Base-by-base conservation (phyloP, 108 stramenopile species). In the Asterionellopsis glacialis region DNA sequence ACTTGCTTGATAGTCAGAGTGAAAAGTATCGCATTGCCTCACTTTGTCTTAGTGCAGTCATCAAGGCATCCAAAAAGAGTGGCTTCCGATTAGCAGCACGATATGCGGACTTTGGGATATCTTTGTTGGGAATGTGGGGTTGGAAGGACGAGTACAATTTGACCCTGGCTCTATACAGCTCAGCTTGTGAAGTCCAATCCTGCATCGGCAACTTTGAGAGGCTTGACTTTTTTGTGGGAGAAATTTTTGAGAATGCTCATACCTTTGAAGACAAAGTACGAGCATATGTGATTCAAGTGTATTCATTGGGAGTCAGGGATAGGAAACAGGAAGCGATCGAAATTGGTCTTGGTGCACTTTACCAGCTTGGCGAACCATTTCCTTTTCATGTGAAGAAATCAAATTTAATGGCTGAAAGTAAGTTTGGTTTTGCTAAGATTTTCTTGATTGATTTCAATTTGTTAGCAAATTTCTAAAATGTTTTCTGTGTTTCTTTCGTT, bases 261-360 rank as follows among this genome's bases (percentile, higher is more conserved):
- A 10, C 39, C 0, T 66, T 62, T 41, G 26, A 52, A 12, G 81
- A 82, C 24, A 75, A 72, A 50, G 19, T 82, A 23, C 66, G 54
- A 12, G 74, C 70, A 16, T 71, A 68, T 45, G 27, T 25, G 14
- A 74, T 70, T 14, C 51, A 48, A 48, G 68, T 82, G n/a, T 62
- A 70, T 27, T 45, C 64, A 4, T 55, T 74, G 24, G 70, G 73
- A 39, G 45, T 22, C 7, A 60, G 58, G 25, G 52, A 62, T 13
- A 54, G 53, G 25, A 51, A 51, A 15, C 19, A 49, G 0, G 65
- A 73, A 16, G 68, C 73, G 14, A 72, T 82, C 53, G 74, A 63
- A 13, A 26, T 69, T 5, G 81, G 74, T 15, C 27, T 78, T n/a
- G 41, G 44, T 1, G 45, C 74, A 7, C 60, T 75, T 21, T 39